Base-by-base conservation (phyloP, 495 filamentous ascomycete species). In the Saxispiralis lemnorum region DNA sequence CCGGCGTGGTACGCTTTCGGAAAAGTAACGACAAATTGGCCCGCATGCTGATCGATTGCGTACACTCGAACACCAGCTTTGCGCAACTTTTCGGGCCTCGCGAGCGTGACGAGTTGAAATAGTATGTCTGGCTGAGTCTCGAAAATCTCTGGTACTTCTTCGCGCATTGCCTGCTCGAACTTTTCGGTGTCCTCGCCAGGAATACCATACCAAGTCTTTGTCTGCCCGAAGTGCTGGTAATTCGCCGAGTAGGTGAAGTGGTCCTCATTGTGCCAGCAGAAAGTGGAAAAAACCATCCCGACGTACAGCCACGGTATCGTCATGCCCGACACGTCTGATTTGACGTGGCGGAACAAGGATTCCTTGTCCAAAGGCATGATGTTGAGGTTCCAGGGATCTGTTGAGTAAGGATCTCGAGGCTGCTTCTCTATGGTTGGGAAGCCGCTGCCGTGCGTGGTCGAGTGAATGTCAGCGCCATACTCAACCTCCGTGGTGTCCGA, bases 241-340 rank as follows among this genome's bases (percentile, higher is more conserved):
- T 99, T 99, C 33, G 89, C 81, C 15, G 89, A 99, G 59, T 99
- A 99, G 0, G 89, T 76, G 53, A 93, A 94, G 54, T 99, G 89
- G 58, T 99, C 89, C 57, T 99, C 89, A 48, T 93, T 93, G 56
- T 99, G 89, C 89, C 89, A 99, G 60, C 89, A 99, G 57, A 99
- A 99, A 2, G 88, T 95, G 2, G 89, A 96, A 60, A 99, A 99
- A 53, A 86, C 92, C 89, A 99, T 99, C 46, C 89, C 89, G n/a
- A 99, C 92, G 57, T 99, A 99, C 6, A 96, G 75, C 89, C 89
- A 99, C 13, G 89, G 89, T 6, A 99, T 88, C 0, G 89, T 99
- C 89, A 99, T 99, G 30, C 89, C 89, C n/a, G 89, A 95, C 45
- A 99, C 87, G 60, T 99, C 89, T 0, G 87, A 81, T 57, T 96